Base-by-base conservation (phyloP, 129 eudicot genomes). In the Solidago caesia region DNA sequence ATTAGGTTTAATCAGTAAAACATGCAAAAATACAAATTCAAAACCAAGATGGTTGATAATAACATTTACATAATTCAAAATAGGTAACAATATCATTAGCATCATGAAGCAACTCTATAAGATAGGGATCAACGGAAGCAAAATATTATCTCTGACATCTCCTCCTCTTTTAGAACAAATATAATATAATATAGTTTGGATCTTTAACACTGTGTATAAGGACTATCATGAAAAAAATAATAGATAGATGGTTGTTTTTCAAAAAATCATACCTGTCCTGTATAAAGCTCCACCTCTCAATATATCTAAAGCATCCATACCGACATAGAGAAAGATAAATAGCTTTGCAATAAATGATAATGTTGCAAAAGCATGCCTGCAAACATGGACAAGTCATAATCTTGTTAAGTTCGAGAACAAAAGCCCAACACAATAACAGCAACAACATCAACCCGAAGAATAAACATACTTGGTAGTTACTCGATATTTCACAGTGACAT, bases 351-450 rank as follows among this genome's bases (percentile, higher is more conserved):
- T 76, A 65, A 89, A 92, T 39, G 96, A 92, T 67, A 92, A 80
- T 6, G 97, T 92, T 14, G 97, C 96, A 80, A 92, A 92, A 44
- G 93, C 82, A 62, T 92, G 97, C 87, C 97, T 92, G 91, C 69
- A 67, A 61, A 42, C 29, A 21, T 66, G 26, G 61, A 71, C 33
- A 72, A 21, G 42, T 47, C 47, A 55, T 79, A 4, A 65, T 56
- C 29, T 8, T 6, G 51, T 70, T 49, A 70, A 45, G 14, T 56
- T 56, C 15, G 71, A 53, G 5, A 39, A 65, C 13, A 14, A 44
- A 7, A 70, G 15, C 27, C 10, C 47, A 52, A 64, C 3, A 53
- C 13, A 11, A 55, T 6, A 68, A 4, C 26, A 45, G n/a, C n/a
- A 11, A 55, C 9, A 68, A 4, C 26, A 45, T 26, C n/a, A 78